These are phyloP conservation scores for Chaetomiaceae sp. DNA, from an alignment of 2,329 filamentous ascomycete species.

Conservation along the genomic window DNA sequence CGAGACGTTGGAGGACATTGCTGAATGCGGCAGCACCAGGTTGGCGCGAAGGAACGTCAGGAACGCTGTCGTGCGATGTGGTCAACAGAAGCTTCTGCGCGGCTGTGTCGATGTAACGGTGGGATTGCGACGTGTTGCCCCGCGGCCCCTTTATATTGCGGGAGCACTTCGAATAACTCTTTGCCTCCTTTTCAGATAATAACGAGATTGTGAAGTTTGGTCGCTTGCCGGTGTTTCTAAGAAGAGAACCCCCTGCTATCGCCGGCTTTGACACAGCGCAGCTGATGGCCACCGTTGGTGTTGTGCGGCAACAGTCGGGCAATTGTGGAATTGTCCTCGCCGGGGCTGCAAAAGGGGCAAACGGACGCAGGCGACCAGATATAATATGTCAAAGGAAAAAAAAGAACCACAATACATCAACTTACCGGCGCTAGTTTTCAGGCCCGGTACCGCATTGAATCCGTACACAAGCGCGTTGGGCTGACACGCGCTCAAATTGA, in stretches of 20 bases:
- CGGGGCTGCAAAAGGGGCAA: too few species aligned
- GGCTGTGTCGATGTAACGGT: slow-evolving; percentile 12
- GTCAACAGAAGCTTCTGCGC: slow-evolving; percentile 3
- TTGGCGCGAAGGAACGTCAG: slow-evolving; percentile 78
- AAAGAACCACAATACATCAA: slow-evolving; percentile 10
- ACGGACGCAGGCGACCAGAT: too few species aligned
- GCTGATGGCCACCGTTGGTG: too few species aligned
- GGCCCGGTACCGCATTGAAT: slow-evolving; percentile 50
- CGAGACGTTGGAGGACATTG: slow-evolving; percentile 56
- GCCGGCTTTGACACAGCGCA: too few species aligned
- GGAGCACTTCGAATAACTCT: too few species aligned
- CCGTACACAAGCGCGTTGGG: slow-evolving; percentile 46
- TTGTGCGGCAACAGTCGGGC: too few species aligned
- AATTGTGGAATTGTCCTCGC: background rate
- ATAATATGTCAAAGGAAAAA: too few species aligned
- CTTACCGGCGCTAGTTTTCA: slow-evolving; percentile 57
- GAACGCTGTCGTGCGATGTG: slow-evolving; percentile 53
- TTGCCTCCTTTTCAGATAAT: too few species aligned
- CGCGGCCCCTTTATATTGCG: too few species aligned
- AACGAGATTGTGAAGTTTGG: too few species aligned
- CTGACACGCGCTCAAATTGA: slow-evolving; percentile 44
- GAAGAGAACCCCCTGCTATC: too few species aligned
- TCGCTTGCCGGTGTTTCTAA: too few species aligned
- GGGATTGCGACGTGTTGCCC: background rate
- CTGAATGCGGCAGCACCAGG: slow-evolving; percentile 58